These are phyloP conservation scores for Serendipita sp. DNA, from an alignment of 768 basidiomycete species.

Conservation along the genomic window DNA sequence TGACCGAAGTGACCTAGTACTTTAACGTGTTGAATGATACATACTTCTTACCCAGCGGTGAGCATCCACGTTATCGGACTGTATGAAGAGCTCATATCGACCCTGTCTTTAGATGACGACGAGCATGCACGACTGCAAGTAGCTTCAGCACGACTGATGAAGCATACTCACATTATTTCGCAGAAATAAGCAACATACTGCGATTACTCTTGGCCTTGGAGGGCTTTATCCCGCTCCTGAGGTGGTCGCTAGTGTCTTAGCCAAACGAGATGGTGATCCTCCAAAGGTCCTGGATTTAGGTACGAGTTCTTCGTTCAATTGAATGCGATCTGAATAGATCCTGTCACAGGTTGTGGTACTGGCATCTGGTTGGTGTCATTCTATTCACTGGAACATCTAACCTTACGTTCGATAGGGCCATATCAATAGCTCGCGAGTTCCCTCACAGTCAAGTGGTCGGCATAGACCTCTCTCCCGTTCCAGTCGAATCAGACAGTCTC, in stretches of 20 bases:
- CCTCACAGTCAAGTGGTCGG: conserved; percentile 8
- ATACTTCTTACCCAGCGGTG: conserved; percentile 1
- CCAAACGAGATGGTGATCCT: neutral
- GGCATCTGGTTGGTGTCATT: neutral
- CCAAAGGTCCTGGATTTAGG: neutral
- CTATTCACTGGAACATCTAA: no score
- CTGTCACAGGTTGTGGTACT: conserved; percentile 1
- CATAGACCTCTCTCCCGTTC: conserved; percentile 9
- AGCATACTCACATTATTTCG: neutral
- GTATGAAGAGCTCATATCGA: neutral
- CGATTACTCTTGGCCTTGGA: neutral
- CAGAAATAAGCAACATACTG: conserved; percentile 3
- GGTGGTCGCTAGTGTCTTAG: neutral
- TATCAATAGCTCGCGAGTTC: conserved; percentile 1
- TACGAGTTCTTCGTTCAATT: neutral
- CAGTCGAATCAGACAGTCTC: neutral
- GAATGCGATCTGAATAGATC: neutral
- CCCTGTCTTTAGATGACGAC: neutral
- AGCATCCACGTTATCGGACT: neutral
- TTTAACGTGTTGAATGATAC: conserved; percentile 2
- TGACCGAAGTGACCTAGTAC: neutral
- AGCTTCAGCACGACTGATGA: neutral
- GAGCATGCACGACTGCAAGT: neutral
- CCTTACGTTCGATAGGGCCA: neutral
- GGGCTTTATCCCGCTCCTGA: conserved; percentile 1